Percentiles rank a stretch among this genome's conserved stretches.
Conservation (phyloP, 805 yeast genomes). For the Monosporozyma solicola region DNA sequence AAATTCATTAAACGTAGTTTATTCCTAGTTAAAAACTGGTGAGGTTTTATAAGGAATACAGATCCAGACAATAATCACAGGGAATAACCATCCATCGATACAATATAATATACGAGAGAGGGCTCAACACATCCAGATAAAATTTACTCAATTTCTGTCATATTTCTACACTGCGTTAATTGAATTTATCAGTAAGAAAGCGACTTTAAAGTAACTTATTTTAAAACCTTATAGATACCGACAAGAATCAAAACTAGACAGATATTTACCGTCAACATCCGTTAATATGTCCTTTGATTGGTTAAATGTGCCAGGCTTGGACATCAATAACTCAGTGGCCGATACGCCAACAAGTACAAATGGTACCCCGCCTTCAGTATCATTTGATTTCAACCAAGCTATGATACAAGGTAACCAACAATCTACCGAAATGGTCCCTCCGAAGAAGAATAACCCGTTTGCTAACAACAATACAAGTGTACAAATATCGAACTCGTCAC, state of each 20-base stretch:
- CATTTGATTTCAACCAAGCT: constrained; percentile 35
- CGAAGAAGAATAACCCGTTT: constrained; percentile 1
- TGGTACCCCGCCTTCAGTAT: constrained; percentile 39
- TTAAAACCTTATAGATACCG: background rate
- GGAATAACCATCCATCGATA: background rate
- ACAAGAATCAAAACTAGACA: background rate
- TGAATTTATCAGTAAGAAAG: background rate
- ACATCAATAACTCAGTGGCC: constrained; percentile 18
- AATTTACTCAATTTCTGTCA: background rate
- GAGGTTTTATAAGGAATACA: background rate
- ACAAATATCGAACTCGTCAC: background rate
- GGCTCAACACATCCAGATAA: background rate
- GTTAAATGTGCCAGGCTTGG: constrained; percentile 38
- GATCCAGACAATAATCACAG: background rate
- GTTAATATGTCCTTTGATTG: constrained; percentile 43
- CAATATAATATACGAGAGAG: background rate
- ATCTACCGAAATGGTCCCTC: background rate
- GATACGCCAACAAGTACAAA: constrained; percentile 5
- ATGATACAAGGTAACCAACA: background rate
- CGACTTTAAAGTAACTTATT: background rate
- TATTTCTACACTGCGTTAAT: background rate
- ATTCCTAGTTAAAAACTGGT: background rate
- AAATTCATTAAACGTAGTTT: background rate
- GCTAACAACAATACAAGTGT: background rate
- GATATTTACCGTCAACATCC: background rate